Conservation (phyloP, 805 yeast genomes). For the Grigorovia jiainica region DNA sequence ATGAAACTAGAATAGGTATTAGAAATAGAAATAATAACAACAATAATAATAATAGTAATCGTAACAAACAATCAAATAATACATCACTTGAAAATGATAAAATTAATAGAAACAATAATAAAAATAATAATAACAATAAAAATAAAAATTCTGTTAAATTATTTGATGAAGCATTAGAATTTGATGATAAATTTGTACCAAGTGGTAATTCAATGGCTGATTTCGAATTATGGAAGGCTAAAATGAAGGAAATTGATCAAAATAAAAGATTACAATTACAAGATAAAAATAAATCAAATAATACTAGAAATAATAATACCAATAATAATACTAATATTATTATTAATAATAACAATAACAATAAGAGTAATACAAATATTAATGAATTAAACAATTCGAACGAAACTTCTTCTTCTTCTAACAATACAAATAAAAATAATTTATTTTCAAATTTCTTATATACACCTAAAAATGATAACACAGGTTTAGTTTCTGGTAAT, state of each 20-base stretch:
- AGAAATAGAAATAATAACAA: constrained; percentile 4
- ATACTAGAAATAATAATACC: background rate
- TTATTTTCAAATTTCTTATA: too few relatives aligned
- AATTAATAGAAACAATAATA: background rate
- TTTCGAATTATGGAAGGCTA: constrained; percentile 34
- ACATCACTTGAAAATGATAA: background rate
- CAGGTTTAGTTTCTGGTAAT: too few relatives aligned
- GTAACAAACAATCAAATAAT: background rate
- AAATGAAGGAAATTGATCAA: constrained; percentile 30
- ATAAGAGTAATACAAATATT: too few relatives aligned
- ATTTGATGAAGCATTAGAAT: constrained; percentile 19
- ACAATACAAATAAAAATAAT: too few relatives aligned
- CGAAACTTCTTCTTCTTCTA: too few relatives aligned
- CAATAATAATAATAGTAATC: background rate
- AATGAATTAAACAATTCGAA: too few relatives aligned
- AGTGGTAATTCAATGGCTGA: constrained; percentile 31
- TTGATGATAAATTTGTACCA: constrained; percentile 26
- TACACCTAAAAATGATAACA: too few relatives aligned
- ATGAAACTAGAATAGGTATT: constrained; percentile 6
- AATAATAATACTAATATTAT: background rate
- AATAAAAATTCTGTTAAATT: constrained; percentile 1
- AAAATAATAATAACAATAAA: constrained; percentile 9
- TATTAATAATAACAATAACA: background rate
- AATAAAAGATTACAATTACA: constrained; percentile 11
- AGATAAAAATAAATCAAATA: background rate